phyloP scores from a whole-genome alignment of 2,329 filamentous ascomycete species.

The Apiospora saccharicola region DNA sequence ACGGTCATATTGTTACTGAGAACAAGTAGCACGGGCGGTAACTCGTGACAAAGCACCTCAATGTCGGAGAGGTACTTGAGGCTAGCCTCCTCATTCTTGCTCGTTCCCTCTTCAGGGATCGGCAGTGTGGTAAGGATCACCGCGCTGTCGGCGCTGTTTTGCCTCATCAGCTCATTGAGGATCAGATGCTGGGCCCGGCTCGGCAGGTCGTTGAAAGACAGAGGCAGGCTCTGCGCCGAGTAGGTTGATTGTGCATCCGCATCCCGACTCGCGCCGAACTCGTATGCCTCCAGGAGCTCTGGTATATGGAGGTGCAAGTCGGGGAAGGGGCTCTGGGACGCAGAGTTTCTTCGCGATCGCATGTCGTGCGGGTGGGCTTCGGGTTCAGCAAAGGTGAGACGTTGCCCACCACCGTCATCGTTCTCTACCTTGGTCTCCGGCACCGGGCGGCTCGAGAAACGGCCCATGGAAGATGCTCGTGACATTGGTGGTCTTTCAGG shows the following conservation, averaged over 20 bases:
- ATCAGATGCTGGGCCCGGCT: constrained; percentile 87
- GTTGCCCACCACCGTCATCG: constrained; percentile 64
- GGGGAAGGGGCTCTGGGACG: constrained; percentile 39
- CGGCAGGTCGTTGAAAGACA: constrained; percentile 88
- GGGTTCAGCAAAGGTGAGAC: constrained; percentile 68
- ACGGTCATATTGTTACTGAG: constrained; percentile 92
- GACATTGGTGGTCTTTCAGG: constrained; percentile 47
- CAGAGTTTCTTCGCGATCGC: constrained; percentile 48
- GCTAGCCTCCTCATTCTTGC: constrained; percentile 72
- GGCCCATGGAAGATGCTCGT: constrained; percentile 58
- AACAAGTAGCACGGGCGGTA: constrained; percentile 80
- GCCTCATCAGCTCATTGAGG: constrained; percentile 81
- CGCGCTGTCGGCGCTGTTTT: constrained; percentile 73
- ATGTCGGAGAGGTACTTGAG: constrained; percentile 79
- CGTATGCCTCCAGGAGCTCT: constrained; percentile 52
- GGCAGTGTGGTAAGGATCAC: constrained; percentile 86
- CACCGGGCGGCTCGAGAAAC: constrained; percentile 69
- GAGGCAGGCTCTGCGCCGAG: constrained; percentile 68
- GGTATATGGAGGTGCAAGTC: constrained; percentile 53
- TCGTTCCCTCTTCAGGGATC: constrained; percentile 80
- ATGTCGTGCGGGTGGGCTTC: constrained; percentile 45
- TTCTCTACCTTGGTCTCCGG: constrained; percentile 66
- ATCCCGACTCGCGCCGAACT: constrained; percentile 33
- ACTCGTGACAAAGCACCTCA: constrained; percentile 77
- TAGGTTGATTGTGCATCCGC: constrained; percentile 51